Conservation (phyloP, 306 rosid species). For the Vigna hirtella region DNA sequence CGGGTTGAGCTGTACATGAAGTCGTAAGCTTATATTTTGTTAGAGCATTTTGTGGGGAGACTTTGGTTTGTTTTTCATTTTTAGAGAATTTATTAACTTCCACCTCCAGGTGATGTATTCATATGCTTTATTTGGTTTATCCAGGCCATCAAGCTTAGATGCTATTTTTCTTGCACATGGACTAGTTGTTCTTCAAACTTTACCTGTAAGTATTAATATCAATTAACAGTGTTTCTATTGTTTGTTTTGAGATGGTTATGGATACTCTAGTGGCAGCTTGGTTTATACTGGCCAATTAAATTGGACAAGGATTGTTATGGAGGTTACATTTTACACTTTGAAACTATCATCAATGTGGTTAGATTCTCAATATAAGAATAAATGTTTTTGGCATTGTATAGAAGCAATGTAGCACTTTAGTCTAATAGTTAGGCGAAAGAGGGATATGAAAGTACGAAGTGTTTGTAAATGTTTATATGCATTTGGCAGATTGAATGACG, state of each 20-base stretch:
- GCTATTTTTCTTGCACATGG: conserved; percentile 88
- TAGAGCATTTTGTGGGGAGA: conserved; percentile 14
- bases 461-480: conserved; percentile 21
- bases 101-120: conserved; percentile 31
- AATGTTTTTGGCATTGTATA: conserved; percentile 10
- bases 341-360: conserved; percentile 2
- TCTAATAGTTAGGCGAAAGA: conserved; percentile 25
- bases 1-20: conserved; percentile 19
- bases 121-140: conserved; percentile 40
- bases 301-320: not conserved
- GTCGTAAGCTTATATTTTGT: not conserved
- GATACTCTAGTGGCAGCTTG: conserved; percentile 1
- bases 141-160: conserved; percentile 95
- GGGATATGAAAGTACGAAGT: not conserved
- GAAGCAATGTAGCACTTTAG: conserved; percentile 11
- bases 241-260: conserved; percentile 5
- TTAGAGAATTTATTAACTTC: conserved; percentile 15
- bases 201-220: conserved; percentile 77
- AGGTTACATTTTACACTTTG: not conserved
- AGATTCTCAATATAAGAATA: conserved; percentile 10
- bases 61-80: conserved; percentile 23
- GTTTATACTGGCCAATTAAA: conserved; percentile 8
- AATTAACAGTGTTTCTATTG: conserved; percentile 1
- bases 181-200: conserved; percentile 73
- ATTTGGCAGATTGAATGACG: not conserved